Evolutionary conservation across 225 moss, liverwort and hornwort genomes (phyloP).

Genomic region (Takakia lepidozioides): DNA sequence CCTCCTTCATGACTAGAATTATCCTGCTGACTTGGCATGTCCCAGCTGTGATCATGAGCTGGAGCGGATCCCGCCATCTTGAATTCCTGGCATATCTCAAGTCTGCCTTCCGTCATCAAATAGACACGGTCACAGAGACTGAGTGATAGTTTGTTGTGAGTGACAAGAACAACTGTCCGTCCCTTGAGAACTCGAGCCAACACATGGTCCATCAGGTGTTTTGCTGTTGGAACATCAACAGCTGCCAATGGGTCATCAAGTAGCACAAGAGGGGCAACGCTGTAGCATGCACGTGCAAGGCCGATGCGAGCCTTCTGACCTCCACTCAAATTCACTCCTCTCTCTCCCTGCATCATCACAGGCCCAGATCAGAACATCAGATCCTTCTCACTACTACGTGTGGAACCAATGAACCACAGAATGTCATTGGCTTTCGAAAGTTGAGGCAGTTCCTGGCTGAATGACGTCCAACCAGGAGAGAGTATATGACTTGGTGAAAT

Average conservation of each 20-base stretch:
- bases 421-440: no score
- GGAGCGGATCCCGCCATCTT: no score
- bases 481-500: no score
- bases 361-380: no score
- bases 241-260: slow-evolving; percentile 94
- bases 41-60: slow-evolving; percentile 6
- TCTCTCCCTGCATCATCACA: slow-evolving; percentile 71
- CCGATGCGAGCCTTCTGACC: slow-evolving; percentile 88
- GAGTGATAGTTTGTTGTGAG: slow-evolving; percentile 81
- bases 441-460: no score
- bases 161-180: slow-evolving; percentile 73
- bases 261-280: slow-evolving; percentile 52
- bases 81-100: no score
- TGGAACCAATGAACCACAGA: no score
- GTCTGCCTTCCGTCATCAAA: slow-evolving; percentile 46
- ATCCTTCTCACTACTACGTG: no score
- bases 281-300: slow-evolving; percentile 92
- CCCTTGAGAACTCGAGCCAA: slow-evolving; percentile 58
- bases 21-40: background rate
- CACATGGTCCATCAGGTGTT: slow-evolving; percentile 79
- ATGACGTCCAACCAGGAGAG: no score
- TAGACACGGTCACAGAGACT: slow-evolving; percentile 52
- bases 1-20: background rate
- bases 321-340: slow-evolving; percentile 90
- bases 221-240: slow-evolving; percentile 92